Percentiles rank a stretch among this genome's conserved stretches.
Conservation (phyloP, 2,329 filamentous ascomycete species). For the Boeremia lycopersici region DNA sequence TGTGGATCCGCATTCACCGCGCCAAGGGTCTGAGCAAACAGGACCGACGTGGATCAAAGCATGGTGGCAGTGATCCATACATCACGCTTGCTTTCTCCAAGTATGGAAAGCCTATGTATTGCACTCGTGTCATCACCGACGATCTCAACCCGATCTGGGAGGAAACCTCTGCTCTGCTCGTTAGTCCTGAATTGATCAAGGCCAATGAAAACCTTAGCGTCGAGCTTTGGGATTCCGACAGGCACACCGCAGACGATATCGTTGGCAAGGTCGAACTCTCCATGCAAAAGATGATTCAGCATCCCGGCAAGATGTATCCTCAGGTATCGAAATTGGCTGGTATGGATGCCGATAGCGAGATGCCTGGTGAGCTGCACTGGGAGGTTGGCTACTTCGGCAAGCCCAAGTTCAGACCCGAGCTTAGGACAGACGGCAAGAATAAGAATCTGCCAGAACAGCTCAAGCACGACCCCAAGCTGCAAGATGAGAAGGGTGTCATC, state of each 20-base stretch:
- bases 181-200: slow-evolving; percentile 89
- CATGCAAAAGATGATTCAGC: slow-evolving; percentile 92
- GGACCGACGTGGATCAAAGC: slow-evolving; percentile 78
- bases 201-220: slow-evolving; percentile 91
- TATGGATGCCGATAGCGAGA: slow-evolving; percentile 80
- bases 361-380: slow-evolving; percentile 95
- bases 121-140: slow-evolving; percentile 93
- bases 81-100: slow-evolving; percentile 95
- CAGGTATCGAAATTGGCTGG: slow-evolving; percentile 84
- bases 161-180: slow-evolving; percentile 82
- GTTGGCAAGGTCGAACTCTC: slow-evolving; percentile 94
- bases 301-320: slow-evolving; percentile 90
- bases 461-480: slow-evolving; percentile 74
- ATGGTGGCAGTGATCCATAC: slow-evolving; percentile 92
- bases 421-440: slow-evolving; percentile 87
- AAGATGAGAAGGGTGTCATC: slow-evolving; percentile 84
- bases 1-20: slow-evolving; percentile 91
- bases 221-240: slow-evolving; percentile 95
- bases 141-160: slow-evolving; percentile 93
- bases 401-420: slow-evolving; percentile 80
- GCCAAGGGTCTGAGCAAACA: slow-evolving; percentile 90
- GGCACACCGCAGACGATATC: slow-evolving; percentile 89
- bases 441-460: slow-evolving; percentile 75
- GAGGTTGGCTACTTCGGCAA: slow-evolving; percentile 96
- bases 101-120: slow-evolving; percentile 97